These are phyloP conservation scores for Penicillium ochrochloron DNA, from an alignment of 495 filamentous ascomycete species.

Conservation along the genomic window DNA sequence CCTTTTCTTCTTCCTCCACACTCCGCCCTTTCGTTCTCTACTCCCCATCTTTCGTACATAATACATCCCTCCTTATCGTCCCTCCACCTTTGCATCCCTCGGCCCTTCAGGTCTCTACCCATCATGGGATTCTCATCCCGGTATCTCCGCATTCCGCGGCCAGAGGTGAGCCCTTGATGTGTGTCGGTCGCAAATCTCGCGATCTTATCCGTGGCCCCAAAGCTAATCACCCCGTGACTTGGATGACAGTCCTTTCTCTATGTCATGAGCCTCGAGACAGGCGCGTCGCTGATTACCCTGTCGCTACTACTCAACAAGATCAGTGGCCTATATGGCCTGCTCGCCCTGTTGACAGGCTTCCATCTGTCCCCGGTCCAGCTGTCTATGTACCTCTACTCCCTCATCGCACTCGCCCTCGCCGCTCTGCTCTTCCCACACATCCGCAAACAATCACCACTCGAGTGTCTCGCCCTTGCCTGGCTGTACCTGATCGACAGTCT, in stretches of 20 bases:
- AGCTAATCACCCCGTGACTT: constrained; percentile 33
- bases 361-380: constrained; percentile 70
- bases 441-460: constrained; percentile 67
- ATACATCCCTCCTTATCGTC: constrained; percentile 3
- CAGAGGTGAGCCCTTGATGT: constrained; percentile 48
- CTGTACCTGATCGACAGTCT: constrained; percentile 79
- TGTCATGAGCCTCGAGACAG: constrained; percentile 82
- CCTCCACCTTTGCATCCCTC: constrained; percentile 26
- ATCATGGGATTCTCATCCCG: constrained; percentile 54
- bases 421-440: constrained; percentile 70
- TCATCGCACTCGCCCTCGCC: constrained; percentile 64
- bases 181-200: constrained; percentile 11
- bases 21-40: not conserved
- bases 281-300: constrained; percentile 78
- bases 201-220: constrained; percentile 17
- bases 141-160: constrained; percentile 62
- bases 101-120: constrained; percentile 11
- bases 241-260: constrained; percentile 72
- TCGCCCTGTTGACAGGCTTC: constrained; percentile 79
- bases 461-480: constrained; percentile 72
- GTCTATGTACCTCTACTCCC: constrained; percentile 84
- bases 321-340: constrained; percentile 84
- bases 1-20: constrained; percentile 3
- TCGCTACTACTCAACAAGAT: constrained; percentile 85
- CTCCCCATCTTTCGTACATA: not conserved